Evolutionary conservation across 2,329 filamentous ascomycete species (phyloP), one percentile per base, ranked within the genome.

Genomic region (Elsinoe batatas): DNA sequence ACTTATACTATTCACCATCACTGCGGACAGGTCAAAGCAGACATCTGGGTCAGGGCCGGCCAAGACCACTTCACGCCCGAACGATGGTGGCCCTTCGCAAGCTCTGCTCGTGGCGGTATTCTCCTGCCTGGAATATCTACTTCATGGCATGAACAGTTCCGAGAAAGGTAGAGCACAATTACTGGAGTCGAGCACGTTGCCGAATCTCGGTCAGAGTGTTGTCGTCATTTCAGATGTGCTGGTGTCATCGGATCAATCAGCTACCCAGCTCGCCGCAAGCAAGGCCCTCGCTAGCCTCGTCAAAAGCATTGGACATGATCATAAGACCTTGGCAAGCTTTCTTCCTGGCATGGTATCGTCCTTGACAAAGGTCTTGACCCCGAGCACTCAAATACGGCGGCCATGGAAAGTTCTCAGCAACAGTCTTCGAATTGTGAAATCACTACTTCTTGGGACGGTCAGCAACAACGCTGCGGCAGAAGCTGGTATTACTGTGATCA

Each of bases 271-370:
- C 4, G 80, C 85, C 60, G 87, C 89, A 5, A 73, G 88, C 3
- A 69, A 74, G 11, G 82, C 86, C 5, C 67, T 96, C 1, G 72
- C 79, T 51, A 73, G 79, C 0, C 72, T 93, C 6, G 80, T 83
- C 60, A 64, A 68, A 5, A 80, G 82, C 18, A 76, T 95, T 42
- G 82, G 79, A 53, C 40, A 44, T 44, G 85, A 93, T 63, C 79
- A 79, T 46, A 79, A 86, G n/a, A 82, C 87, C 2, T 74, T 95
- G 56, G 88, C 89, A 8, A 91, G 81, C 59, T 93, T 98, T 64
- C 76, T 97, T 40, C 93, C 94, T 0, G 89, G 91, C 8, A 88
- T 88, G 0, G 81, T 95, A 0, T 97, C 93, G 2, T 82, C 83
- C 1, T 73, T 98, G 20, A 84, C 86, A 1, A 91, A 85, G 64